Percentiles rank a stretch among this genome's conserved stretches.
Conservation (phyloP, 2,329 filamentous ascomycete genomes). For the Alternaria panax region DNA sequence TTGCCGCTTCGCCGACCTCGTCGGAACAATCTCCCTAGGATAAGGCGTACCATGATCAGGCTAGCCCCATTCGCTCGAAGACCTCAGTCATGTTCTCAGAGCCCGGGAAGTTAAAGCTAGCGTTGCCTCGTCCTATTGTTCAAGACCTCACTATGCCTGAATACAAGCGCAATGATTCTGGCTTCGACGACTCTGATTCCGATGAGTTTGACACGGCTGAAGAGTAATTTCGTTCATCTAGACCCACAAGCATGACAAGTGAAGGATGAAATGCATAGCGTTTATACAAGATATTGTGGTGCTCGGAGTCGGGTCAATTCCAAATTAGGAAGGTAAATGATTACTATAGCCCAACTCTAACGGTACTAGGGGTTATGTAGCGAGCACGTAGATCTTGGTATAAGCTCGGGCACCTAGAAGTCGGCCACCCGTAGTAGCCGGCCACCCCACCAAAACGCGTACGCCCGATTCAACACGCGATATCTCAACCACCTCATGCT, state of each 20-base stretch:
- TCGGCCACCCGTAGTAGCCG: too few relatives aligned
- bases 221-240: not conserved
- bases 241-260: not conserved
- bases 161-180: not conserved
- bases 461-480: too few relatives aligned
- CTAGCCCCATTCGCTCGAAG: not conserved
- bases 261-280: not conserved
- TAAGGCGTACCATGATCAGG: not conserved
- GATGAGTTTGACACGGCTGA: not conserved
- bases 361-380: not conserved
- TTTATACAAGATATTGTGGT: not conserved
- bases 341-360: not conserved
- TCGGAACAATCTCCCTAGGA: not conserved
- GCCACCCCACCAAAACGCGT: too few relatives aligned
- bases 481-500: too few relatives aligned
- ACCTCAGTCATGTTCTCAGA: not conserved
- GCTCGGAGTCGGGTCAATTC: not conserved
- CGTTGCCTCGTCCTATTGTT: not conserved
- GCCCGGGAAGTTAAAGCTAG: constrained; percentile 1
- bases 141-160: not conserved
- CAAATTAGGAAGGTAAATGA: not conserved
- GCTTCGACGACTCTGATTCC: not conserved
- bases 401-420: too few relatives aligned
- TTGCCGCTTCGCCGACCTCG: not conserved
- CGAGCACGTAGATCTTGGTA: not conserved